phyloP scores from a whole-genome alignment of 305 asterid genomes.

The Withania somnifera region DNA sequence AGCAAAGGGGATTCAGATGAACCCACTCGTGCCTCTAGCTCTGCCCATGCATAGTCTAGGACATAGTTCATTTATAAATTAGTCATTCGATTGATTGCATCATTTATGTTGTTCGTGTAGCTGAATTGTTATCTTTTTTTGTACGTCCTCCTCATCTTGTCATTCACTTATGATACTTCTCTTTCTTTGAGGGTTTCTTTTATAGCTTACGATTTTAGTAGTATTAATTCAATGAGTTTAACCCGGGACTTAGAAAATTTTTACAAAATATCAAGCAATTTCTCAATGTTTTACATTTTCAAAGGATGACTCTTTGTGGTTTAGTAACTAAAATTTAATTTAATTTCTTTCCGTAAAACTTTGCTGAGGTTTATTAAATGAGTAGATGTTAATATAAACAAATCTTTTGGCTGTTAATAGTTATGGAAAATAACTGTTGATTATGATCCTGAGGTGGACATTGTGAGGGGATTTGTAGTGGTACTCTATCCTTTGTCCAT shows the following conservation, averaged over 20 bases:
- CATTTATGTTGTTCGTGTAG: background rate
- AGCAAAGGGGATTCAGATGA: background rate
- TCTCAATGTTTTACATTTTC: background rate
- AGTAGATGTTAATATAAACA: background rate
- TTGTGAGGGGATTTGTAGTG: background rate
- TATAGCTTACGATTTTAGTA: background rate
- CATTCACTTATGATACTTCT: background rate
- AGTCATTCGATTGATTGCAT: background rate
- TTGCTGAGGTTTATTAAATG: background rate
- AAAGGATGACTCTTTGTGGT: background rate
- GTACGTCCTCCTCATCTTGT: background rate
- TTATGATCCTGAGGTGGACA: background rate
- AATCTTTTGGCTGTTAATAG: background rate
- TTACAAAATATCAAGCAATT: background rate
- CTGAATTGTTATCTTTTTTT: background rate
- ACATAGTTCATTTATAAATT: background rate
- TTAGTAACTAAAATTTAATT: background rate
- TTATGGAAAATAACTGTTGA: background rate
- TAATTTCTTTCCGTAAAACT: background rate
- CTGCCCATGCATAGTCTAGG: background rate
- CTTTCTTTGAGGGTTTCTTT: background rate
- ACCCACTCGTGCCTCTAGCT: background rate
- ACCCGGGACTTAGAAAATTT: background rate
- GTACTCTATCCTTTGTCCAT: background rate
- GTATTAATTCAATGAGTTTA: background rate